Evolutionary conservation across 176 grass and related monocot species (phyloP), one percentile per base, ranked within the genome.

Genomic region (Triticum turgidum): DNA sequence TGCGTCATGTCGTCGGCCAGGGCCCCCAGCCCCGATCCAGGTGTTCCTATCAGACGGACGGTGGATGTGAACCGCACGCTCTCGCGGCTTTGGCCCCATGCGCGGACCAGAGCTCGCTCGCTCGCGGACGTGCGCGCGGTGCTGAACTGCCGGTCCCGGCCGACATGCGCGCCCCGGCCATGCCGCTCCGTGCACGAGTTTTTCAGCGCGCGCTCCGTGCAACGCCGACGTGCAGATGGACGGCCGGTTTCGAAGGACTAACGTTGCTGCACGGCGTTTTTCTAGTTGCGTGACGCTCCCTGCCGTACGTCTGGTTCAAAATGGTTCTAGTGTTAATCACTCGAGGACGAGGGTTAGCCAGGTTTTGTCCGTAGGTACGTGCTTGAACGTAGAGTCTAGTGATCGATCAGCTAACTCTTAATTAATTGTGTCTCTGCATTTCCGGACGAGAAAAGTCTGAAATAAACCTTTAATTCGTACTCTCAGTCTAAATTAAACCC

Each of bases 1-100:
- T 20, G 30, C 75, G 75, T 88, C 87, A 70, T 67, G 32, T 58
- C 74, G 65, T 71, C 54, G 13, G 3, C 29, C 6, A 13, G 79
- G n/a, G 32, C 44, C 44, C 69, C 33, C 32, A 42, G 25, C 30
- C 21, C 42, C 39, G 1, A 32, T 58, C 80, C 62, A 44, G 86
- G 18, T 5, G 80, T 61, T 0, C 61, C 11, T 29, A 22, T 62
- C 39, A 49, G 24, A 41, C 37, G 37, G 24, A 41, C 37, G 51
- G 39, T 18, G 67, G 56, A 77, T 17, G 51, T 54, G 51, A 54
- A 54, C 51, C 51, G 51, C 51, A 54, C 51, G 15, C 51, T 18
- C 6, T 54, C 51, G 51, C 51, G 1, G 51, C 2, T 41, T 33
- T 18, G 12, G 47, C 1, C 29, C 32, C 63, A 38, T 68, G 79